Evolutionary conservation across 2,329 filamentous ascomycete species (phyloP), one percentile per base, ranked within the genome.

Genomic region (Thelonectria olida): DNA sequence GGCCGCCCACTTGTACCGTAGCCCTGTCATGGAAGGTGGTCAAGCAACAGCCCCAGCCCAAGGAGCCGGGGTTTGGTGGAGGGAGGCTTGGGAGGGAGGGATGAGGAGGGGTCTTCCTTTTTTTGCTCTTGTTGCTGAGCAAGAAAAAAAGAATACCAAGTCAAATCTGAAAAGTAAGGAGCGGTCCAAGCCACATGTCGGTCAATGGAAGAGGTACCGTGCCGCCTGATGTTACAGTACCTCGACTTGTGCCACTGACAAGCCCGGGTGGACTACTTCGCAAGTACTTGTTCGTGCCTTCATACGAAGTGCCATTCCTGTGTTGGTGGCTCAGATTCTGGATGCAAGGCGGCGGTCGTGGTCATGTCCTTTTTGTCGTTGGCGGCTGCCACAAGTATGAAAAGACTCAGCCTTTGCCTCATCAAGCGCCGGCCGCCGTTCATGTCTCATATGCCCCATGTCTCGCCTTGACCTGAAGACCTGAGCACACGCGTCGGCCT

Each of bases 11-110:
- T 54, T 54, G 67, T 65, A 60, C 66, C 63, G 60, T 71, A 70
- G 70, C 68, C 68, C 64, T 71, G 68, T 67, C 68, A 70, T 61
- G 68, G 68, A 71, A 71, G 68, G 65, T 71, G 68, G 57, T 63
- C 54, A 69, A 68, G 61, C 54, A 36, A 41, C 51, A n/a, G n/a
- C n/a, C n/a, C n/a, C n/a, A n/a, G n/a, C 44, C 38, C 36, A 51
- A 34, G 20, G 41, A 54, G 58, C 69, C 53, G 47, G 62, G 49
- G 45, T 59, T 53, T 38, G 49, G 36, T 38, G 55, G 65, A 45
- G 55, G 59, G 62, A 27, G 55, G 66, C 64, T 41, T 48, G 31
- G 15, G 44, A 34, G 44, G 45, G 20, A 53, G 42, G 50, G 49
- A 44, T 17, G 38, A 36, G 39, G 38, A 41, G 19, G n/a, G n/a